Conservation (phyloP, 2,329 filamentous ascomycete species). For the Botrytis squamosa region DNA sequence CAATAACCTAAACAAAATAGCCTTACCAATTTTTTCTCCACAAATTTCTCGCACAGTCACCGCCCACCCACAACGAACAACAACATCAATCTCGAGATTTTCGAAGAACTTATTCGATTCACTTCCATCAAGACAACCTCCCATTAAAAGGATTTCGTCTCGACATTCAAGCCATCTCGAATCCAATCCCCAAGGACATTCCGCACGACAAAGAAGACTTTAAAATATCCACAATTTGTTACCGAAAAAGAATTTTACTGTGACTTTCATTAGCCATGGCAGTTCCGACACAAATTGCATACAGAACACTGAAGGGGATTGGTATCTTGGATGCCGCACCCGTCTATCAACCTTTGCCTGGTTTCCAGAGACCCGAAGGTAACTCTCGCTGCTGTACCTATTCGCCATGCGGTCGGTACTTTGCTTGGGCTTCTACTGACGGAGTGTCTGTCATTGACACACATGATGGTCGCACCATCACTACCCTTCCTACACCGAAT, state of each 20-base stretch:
- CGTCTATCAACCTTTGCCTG: constrained; percentile 78
- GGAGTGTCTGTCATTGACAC: constrained; percentile 84
- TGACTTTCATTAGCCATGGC: constrained; percentile 95
- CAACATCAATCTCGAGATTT: constrained; percentile 13
- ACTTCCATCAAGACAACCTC: constrained; percentile 15
- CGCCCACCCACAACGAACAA: constrained; percentile 14
- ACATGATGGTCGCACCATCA: constrained; percentile 69
- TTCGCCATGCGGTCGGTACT: constrained; percentile 93
- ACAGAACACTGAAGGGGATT: constrained; percentile 95
- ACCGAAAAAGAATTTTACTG: constrained; percentile 40
- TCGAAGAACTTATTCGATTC: constrained; percentile 17
- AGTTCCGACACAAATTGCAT: constrained; percentile 90
- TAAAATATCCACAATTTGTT: constrained; percentile 29
- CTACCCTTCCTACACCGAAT: constrained; percentile 73
- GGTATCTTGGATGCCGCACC: constrained; percentile 90
- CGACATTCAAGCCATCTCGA: constrained; percentile 18
- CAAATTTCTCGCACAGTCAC: constrained; percentile 19
- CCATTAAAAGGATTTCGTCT: constrained; percentile 10
- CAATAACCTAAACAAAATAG: constrained; percentile 2
- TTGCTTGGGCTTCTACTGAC: constrained; percentile 89
- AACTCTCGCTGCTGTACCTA: constrained; percentile 94
- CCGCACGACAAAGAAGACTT: constrained; percentile 29
- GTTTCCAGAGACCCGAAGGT: constrained; percentile 84
- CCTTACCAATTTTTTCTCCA: constrained; percentile 5
- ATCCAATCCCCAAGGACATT: constrained; percentile 23